Conservation (phyloP, 2,329 filamentous ascomycete species). For the Fusarium armeniacum region DNA sequence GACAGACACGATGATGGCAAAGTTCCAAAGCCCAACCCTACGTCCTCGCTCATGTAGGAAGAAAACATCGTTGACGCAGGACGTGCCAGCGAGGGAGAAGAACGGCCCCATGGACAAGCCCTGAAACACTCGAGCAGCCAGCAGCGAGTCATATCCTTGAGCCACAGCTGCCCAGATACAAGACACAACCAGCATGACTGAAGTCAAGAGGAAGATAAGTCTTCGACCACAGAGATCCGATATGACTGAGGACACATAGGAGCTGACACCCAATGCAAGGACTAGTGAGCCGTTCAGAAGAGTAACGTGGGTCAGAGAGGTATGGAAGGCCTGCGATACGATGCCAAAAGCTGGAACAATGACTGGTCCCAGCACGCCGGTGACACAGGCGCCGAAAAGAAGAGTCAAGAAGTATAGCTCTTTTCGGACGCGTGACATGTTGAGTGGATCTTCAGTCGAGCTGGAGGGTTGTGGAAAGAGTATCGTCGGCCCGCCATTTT, state of each 20-base stretch:
- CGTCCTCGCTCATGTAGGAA: conserved; percentile 9
- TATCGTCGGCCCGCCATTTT: conserved; percentile 6
- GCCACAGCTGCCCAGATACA: conserved; percentile 2
- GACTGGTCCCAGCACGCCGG: conserved; percentile 1
- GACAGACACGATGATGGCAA: conserved; percentile 8
- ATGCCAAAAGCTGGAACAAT: conserved; percentile 15
- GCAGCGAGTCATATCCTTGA: background rate
- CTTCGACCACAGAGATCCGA: conserved; percentile 9
- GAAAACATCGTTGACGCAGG: conserved; percentile 8
- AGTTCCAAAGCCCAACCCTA: conserved; percentile 13
- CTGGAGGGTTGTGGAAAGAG: background rate
- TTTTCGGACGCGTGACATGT: background rate
- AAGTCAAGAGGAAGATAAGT: background rate
- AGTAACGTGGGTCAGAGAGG: background rate
- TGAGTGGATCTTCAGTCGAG: conserved; percentile 3
- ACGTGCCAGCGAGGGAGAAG: conserved; percentile 6
- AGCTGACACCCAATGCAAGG: background rate
- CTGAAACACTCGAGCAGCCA: conserved; percentile 6
- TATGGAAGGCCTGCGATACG: conserved; percentile 2
- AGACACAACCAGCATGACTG: background rate
- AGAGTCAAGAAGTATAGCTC: conserved; percentile 12
- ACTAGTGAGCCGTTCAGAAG: conserved; percentile 6
- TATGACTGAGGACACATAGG: background rate
- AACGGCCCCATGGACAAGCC: conserved; percentile 2
- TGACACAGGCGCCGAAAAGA: conserved; percentile 11